A percentile compares a stretch with the other conserved stretches of the same genome.
These are phyloP conservation scores for Paramecium octaurelia DNA, from an alignment of 73 alveolate species.

Conservation along the genomic window DNA sequence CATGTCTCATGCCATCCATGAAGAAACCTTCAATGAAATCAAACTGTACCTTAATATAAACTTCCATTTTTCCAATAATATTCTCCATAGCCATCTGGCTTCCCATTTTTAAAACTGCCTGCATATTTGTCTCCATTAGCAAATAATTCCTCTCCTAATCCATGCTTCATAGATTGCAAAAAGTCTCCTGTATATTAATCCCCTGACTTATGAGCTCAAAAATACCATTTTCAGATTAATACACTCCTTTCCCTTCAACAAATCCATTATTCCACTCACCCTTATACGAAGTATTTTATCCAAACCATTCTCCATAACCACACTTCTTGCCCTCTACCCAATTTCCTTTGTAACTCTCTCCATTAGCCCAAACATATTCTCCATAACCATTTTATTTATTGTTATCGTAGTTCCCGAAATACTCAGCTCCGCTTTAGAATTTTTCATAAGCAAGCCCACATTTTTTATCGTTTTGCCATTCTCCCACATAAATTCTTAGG, in stretches of 20 bases:
- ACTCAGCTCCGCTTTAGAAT: conserved; percentile 24
- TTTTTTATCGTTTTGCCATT: background rate
- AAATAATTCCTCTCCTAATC: conserved; percentile 65
- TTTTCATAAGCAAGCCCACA: conserved; percentile 28
- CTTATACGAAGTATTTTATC: background rate
- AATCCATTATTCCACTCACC: conserved; percentile 53
- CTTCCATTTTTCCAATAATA: conserved; percentile 78
- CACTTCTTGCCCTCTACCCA: conserved; percentile 30
- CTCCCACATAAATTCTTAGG: conserved; percentile 38
- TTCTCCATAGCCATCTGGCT: conserved; percentile 75
- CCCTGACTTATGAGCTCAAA: background rate
- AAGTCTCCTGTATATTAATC: conserved; percentile 77
- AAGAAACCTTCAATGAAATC: conserved; percentile 39
- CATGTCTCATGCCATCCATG: conserved; percentile 70
- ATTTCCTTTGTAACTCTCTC: conserved; percentile 32
- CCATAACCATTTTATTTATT: conserved; percentile 42
- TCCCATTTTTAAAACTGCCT: conserved; percentile 70
- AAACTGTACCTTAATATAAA: conserved; percentile 53
- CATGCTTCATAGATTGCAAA: conserved; percentile 70
- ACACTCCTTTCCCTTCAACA: conserved; percentile 41
- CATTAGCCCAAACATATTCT: conserved; percentile 50
- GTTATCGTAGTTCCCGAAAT: background rate
- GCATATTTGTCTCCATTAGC: conserved; percentile 73
- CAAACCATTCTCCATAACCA: conserved; percentile 42
- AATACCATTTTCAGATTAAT: conserved; percentile 40